Evolutionary conservation across 106 monocot genomes (phyloP).

Genomic region (Agapanthus africanus): DNA sequence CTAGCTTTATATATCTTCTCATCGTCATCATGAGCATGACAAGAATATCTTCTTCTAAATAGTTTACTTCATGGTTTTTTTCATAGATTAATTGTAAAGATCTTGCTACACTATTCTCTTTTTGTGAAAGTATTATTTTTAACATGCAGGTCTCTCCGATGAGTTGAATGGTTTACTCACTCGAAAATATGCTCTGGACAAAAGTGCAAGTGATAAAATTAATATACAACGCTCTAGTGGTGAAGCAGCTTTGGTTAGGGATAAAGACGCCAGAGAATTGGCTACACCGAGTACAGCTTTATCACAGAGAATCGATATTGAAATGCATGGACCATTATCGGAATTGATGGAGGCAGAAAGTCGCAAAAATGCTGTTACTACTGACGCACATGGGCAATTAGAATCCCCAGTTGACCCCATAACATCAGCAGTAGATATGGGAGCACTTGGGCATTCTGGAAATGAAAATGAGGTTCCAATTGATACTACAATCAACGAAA

Average conservation of each 20-base stretch:
- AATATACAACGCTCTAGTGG: conserved; percentile 13
- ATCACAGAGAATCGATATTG: conserved; percentile 14
- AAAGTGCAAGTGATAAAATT: conserved; percentile 11
- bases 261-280: conserved; percentile 15
- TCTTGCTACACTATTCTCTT: neutral
- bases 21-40: neutral
- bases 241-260: conserved; percentile 12
- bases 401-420: neutral
- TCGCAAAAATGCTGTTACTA: conserved; percentile 7
- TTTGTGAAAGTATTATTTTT: conserved; percentile 2
- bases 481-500: conserved; percentile 6
- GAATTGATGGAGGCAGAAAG: conserved; percentile 18
- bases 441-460: neutral
- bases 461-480: neutral
- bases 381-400: conserved; percentile 16
- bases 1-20: neutral
- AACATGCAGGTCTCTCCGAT: conserved; percentile 52
- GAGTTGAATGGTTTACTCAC: conserved; percentile 38
- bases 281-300: neutral
- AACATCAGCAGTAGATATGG: neutral
- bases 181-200: conserved; percentile 26
- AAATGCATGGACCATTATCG: conserved; percentile 13
- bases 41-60: neutral
- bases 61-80: neutral
- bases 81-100: neutral